phyloP scores from a whole-genome alignment of 768 basidiomycete species.

The Kwoniella mangroviensis region DNA sequence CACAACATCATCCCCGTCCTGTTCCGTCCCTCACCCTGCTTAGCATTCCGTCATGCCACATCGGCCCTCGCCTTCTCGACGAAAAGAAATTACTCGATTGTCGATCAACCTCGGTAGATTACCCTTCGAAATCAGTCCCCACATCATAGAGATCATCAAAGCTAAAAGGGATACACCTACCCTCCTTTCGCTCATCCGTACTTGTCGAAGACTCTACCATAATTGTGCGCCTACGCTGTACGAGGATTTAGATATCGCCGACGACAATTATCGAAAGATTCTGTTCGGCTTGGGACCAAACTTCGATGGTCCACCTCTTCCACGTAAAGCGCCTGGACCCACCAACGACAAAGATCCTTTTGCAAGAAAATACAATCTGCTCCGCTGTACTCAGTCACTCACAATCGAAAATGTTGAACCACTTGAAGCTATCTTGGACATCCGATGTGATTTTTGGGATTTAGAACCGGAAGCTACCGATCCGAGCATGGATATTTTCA shows the following conservation, averaged over 20 bases:
- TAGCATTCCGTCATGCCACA: not conserved
- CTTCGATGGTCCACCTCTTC: not conserved
- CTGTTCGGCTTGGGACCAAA: not conserved
- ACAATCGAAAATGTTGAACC: not conserved
- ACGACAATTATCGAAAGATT: not conserved
- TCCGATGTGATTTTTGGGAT: not conserved
- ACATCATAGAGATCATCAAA: constrained; percentile 1
- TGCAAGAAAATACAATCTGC: not conserved
- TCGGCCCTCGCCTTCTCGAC: not conserved
- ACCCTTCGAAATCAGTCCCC: not conserved
- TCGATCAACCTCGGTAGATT: not conserved
- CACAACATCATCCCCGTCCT: not conserved
- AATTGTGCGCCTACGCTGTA: not conserved
- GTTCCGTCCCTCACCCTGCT: not conserved
- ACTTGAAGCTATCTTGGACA: not conserved
- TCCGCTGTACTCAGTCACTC: not conserved
- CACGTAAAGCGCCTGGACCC: not conserved
- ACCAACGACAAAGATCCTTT: not conserved
- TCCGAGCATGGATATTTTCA: not conserved
- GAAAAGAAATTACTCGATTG: not conserved
- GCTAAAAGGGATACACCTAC: not conserved
- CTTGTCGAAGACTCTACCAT: not conserved
- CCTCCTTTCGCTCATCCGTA: not conserved
- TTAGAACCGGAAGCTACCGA: not conserved
- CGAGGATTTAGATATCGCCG: not conserved